These are phyloP conservation scores for Penicillium carneum DNA, from an alignment of 2,329 filamentous ascomycete genomes.

Conservation along the genomic window DNA sequence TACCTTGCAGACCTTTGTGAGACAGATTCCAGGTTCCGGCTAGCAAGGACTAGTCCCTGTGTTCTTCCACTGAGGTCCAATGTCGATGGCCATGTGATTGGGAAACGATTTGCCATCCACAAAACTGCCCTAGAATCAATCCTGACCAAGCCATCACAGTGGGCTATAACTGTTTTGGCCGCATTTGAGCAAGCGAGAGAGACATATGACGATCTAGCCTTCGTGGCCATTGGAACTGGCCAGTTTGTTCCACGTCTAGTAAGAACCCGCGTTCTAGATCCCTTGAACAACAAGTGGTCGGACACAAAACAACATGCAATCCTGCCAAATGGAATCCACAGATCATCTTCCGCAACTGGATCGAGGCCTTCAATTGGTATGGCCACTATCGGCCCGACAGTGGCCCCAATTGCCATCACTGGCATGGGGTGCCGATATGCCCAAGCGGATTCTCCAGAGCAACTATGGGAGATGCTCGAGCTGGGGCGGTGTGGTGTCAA, in stretches of 20 bases:
- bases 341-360: too few relatives aligned
- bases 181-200: not conserved
- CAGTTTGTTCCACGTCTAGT: not conserved
- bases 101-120: not conserved
- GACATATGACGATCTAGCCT: not conserved
- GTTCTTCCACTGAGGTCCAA: slow-evolving; percentile 6
- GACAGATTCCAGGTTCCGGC: not conserved
- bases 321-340: not conserved
- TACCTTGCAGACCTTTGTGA: not conserved
- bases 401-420: slow-evolving; percentile 3
- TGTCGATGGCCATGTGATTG: not conserved
- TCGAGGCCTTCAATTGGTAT: too few relatives aligned
- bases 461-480: slow-evolving; percentile 5
- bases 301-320: not conserved
- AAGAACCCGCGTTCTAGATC: not conserved
- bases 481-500: slow-evolving; percentile 1
- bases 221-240: not conserved
- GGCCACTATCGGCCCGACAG: not conserved
- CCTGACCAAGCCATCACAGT: not conserved
- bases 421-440: slow-evolving; percentile 9
- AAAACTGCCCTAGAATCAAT: not conserved
- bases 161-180: not conserved
- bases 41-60: not conserved
- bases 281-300: not conserved
- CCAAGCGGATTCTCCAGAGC: slow-evolving; percentile 2